Evolutionary conservation across 805 yeast species (phyloP), one percentile per base, ranked within the genome.

Genomic region (Metschnikowia borealis): DNA sequence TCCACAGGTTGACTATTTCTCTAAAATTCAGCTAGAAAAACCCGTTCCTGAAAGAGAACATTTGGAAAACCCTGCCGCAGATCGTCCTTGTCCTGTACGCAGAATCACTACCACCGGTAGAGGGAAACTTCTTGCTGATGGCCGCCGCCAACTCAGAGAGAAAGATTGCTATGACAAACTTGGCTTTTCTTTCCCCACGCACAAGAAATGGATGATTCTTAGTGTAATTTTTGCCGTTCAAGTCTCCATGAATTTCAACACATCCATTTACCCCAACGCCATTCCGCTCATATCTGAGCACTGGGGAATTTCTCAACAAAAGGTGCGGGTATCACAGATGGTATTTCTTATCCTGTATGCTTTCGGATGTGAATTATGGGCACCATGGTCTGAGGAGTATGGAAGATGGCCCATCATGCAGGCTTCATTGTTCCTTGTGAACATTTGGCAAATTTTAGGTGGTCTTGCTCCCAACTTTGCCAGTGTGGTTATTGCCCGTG

Each of bases 231-330:
- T 71, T 46, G 50, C 61, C 13, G 74, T 71, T 14, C 77, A 71
- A 51, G 49, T 68, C 45, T 70, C 75, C 3, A 71, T 71, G 75
- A 71, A 71, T 54, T 71, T 68, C 62, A 71, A 71, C 55, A 52
- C 77, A 1, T 62, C 70, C 50, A 65, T 71, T 6, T 71, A 62
- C 47, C 62, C 67, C 10, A 55, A 56, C 14, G 64, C 67, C 8
- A 57, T 61, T 6, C 53, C 61, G 10, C 49, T 51, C 13, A 55
- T 65, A 21, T 43, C 64, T 14, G 67, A 62, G 34, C 54, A 64
- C 3, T 66, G 55, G 47, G 49, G 54, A 31, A 54, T 65, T 20
- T 48, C 60, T 31, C 55, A 52, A 47, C 65, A 60, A 32, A 62
- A 59, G 34, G 67, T 61, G 3, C 52, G 67, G 31, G 58, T 58